phyloP scores from a whole-genome alignment of 139 green algal species.

The Chlamydomonas schloesseri region DNA sequence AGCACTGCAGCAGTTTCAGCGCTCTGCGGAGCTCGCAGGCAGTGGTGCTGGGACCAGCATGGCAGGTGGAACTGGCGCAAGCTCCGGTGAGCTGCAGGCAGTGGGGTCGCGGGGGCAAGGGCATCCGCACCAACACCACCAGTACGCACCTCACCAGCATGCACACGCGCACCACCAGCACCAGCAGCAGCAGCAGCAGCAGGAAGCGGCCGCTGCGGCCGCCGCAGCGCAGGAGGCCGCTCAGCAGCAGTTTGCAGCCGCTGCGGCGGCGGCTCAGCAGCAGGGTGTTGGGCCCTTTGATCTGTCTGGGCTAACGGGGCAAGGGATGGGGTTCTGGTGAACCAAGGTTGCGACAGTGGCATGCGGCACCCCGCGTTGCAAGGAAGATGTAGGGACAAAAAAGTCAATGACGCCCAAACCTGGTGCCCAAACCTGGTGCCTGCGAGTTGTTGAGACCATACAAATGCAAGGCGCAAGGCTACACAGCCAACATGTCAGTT shows the following conservation, averaged over 20 bases:
- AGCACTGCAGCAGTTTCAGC: conserved; percentile 38
- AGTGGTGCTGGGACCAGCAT: neutral
- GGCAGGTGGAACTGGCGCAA: neutral
- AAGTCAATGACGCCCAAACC: too few species aligned
- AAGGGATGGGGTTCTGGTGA: conserved; percentile 23
- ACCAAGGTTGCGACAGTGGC: too few species aligned
- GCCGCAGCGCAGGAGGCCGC: conserved; percentile 10
- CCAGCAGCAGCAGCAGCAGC: neutral
- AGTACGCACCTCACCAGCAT: neutral
- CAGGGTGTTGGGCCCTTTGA: neutral
- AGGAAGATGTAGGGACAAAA: too few species aligned
- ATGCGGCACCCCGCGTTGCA: too few species aligned
- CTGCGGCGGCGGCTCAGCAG: neutral
- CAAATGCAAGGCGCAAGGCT: too few species aligned
- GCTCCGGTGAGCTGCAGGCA: too few species aligned
- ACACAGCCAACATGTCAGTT: too few species aligned
- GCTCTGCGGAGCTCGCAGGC: neutral
- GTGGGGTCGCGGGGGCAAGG: neutral
- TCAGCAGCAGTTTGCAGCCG: neutral
- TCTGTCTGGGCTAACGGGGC: neutral
- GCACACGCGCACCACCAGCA: neutral
- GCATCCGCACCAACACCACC: neutral
- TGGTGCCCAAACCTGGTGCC: too few species aligned
- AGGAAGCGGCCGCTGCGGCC: neutral
- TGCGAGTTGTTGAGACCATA: too few species aligned